Evolutionary conservation across 352 stramenopile genomes (phyloP).

Genomic region (Globisporangium irregulare): DNA sequence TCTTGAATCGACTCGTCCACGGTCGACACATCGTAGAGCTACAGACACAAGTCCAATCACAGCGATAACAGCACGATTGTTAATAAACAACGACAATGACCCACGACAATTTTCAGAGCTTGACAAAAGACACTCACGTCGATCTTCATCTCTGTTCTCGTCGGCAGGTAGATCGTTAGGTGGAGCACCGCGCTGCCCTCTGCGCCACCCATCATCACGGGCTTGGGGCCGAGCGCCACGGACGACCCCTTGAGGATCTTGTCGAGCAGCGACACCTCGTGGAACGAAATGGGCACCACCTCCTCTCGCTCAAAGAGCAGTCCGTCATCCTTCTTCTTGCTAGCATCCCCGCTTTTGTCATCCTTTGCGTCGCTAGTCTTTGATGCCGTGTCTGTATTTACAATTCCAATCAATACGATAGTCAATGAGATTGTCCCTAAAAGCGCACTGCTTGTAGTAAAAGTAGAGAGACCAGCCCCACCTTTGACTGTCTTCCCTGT

Average conservation of each 20-base stretch:
- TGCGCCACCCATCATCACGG: slow-evolving; percentile 46
- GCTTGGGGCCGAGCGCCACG: slow-evolving; percentile 46
- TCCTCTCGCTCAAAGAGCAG: slow-evolving; percentile 74
- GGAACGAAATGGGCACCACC: slow-evolving; percentile 55
- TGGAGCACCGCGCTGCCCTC: slow-evolving; percentile 70
- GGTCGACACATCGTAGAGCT: slow-evolving; percentile 85
- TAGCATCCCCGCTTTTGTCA: slow-evolving; percentile 13
- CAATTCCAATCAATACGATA: neutral
- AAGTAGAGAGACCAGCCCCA: neutral
- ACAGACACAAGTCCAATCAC: slow-evolving; percentile 5
- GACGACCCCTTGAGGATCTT: slow-evolving; percentile 67
- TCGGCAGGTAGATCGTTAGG: slow-evolving; percentile 84
- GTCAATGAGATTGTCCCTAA: neutral
- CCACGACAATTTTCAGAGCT: neutral
- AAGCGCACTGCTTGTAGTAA: neutral
- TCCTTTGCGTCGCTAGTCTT: slow-evolving; percentile 14
- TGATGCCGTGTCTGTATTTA: neutral
- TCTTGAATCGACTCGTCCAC: slow-evolving; percentile 88
- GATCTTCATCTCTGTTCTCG: slow-evolving; percentile 84
- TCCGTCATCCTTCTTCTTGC: slow-evolving; percentile 33
- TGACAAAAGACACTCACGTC: slow-evolving; percentile 40
- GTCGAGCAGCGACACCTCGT: slow-evolving; percentile 73
- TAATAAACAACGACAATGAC: neutral
- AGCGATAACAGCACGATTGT: neutral
- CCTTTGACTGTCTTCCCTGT: slow-evolving; percentile 19